Base-by-base conservation (phyloP, 352 stramenopile species). In the Phytophthora uliginosa region DNA sequence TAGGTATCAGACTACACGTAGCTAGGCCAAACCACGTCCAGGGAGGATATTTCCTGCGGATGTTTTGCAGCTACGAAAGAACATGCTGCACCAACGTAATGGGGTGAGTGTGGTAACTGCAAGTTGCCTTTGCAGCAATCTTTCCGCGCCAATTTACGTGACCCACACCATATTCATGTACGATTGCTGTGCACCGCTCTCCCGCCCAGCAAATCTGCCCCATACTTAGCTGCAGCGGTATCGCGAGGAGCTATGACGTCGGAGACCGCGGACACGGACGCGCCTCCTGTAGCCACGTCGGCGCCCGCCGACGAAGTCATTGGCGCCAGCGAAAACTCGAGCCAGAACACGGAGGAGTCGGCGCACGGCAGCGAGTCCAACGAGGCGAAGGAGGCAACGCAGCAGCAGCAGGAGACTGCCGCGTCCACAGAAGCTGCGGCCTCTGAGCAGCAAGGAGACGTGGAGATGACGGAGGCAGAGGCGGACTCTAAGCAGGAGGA, bases 401-500 rank as follows among this genome's bases (percentile, higher is more conserved):
- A 67, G 17, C n/a, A 48, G 50, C 47, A 33, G 53, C 40, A 40
- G 50, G 15, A 3, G 26, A 31, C 26, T 31, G 26, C 26, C 26
- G 26, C 26, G 26, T n/a, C 38, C 13, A n/a, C 38, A n/a, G 38
- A 45, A 18, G 13, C 13, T 45, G 38, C 38, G 13, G 38, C 5
- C 2, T 24, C 42, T 20, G 42, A 50, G 42, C 42, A 52, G 38
- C 20, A 62, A 38, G 66, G 50, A 45, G 52, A 70, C 47, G 57
- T 73, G n/a, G 72, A 73, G 24, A 76, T 69, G 66, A 50, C 63
- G 31, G 50, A 59, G 28, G 33, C n/a, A 36, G 47, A 63, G 22
- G 38, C n/a, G 17, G 63, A 53, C 13, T 12, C 18, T 15, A 51
- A 56, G 17, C 26, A 54, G 20, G 54, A 61, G 13, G 12, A 13